These are phyloP conservation scores for Epichloe brachyelytri DNA, from an alignment of 2,329 filamentous ascomycete species.

Conservation along the genomic window DNA sequence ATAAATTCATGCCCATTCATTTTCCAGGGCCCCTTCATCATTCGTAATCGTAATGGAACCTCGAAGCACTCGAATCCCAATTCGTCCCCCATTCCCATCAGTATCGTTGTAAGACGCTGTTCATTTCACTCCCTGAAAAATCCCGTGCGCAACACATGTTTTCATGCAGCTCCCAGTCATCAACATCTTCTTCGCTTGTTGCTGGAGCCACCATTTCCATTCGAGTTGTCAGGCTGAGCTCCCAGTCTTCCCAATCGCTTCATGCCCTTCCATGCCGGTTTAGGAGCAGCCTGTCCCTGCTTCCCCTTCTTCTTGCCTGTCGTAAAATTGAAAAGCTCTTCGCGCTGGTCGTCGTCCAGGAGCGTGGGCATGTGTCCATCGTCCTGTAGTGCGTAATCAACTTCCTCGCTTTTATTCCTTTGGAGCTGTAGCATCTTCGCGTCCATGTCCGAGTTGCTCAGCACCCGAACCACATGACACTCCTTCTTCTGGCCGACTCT, in stretches of 20 bases:
- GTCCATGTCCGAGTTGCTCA: constrained; percentile 45
- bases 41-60: too few relatives aligned
- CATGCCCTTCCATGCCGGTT: background rate
- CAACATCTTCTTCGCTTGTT: too few relatives aligned
- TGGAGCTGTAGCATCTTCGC: constrained; percentile 43
- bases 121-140: too few relatives aligned
- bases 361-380: constrained; percentile 7
- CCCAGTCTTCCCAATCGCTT: background rate
- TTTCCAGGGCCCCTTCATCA: too few relatives aligned
- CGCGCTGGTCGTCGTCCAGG: background rate
- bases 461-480: constrained; percentile 45
- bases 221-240: too few relatives aligned
- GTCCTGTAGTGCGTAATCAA: constrained; percentile 23
- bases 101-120: too few relatives aligned
- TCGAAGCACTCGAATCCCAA: too few relatives aligned
- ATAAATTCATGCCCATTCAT: too few relatives aligned
- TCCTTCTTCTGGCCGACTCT: constrained; percentile 51
- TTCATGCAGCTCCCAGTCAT: too few relatives aligned
- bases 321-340: background rate
- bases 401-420: constrained; percentile 34
- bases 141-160: too few relatives aligned
- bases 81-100: too few relatives aligned
- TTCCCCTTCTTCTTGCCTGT: background rate
- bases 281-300: background rate
- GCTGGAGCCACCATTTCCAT: too few relatives aligned